Base-by-base conservation (phyloP, 805 yeast species). In the Saccharomycopsis fermentans region DNA sequence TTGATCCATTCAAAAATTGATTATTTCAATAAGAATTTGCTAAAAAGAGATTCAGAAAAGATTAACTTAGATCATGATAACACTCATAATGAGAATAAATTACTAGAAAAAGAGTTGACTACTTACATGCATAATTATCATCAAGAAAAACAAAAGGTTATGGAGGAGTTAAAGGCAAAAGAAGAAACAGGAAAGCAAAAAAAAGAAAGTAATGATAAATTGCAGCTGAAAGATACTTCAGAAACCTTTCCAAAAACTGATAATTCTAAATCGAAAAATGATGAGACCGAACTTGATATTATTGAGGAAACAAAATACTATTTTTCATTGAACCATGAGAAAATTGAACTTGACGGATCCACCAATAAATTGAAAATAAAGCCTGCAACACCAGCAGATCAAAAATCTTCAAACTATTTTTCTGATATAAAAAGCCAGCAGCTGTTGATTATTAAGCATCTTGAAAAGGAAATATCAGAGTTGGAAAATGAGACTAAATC, bases 401-500 rank as follows among this genome's bases (percentile, higher is more conserved):
- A 21, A 12, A 21, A 16, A 11, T 34, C 39, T 3, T 24, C 47
- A 21, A 35, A 11, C 17, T 32, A 27, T 47, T 11, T 54, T 26
- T 32, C 39, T 19, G 48, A 47, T 16, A 50, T 48, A 17, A 24
- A 34, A n/a, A 26, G 29, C 14, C 40, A 43, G 16, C 57, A 54
- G 27, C 12, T 35, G 26, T 17, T 29, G 29, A 54, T 54, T 11
- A 58, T 58, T 63, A 72, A 26, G 72, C 75, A 11, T 82, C 83
- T 64, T 85, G 81, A 50, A 77, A 73, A 61, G 77, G 86, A 2
- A 67, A 80, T 27, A n/a, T 19, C 16, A 19, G 14, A 54, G 70
- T 83, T 36, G 88, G 84, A 68, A 89, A 14, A 14, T 2, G 11
- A 43, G 39, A 12, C 39, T 9, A 48, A 16, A 2, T 9, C 54